Percentiles rank a stretch among this genome's conserved stretches.
phyloP scores from a whole-genome alignment of 2,329 filamentous ascomycete species.

The Trichoderma sp. region DNA sequence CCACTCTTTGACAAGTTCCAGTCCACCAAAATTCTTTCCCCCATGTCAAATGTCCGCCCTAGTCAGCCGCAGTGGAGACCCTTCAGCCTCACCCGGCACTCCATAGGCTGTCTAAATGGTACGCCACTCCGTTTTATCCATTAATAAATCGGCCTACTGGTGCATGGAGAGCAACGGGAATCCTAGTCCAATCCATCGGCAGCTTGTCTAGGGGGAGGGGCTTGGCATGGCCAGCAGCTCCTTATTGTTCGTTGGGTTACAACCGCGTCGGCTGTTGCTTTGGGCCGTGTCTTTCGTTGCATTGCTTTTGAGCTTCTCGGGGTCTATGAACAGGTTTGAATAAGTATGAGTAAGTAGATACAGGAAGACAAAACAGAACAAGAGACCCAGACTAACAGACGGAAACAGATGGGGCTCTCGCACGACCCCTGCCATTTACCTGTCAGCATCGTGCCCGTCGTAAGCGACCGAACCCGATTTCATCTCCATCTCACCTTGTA shows the following conservation, averaged over 20 bases:
- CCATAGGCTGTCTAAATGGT: neutral
- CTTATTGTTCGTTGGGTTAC: neutral
- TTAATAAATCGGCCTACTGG: neutral
- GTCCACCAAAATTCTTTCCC: neutral
- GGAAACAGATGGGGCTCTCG: no score
- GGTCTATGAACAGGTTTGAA: neutral
- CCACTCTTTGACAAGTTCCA: neutral
- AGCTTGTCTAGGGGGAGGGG: neutral
- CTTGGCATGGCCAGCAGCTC: neutral
- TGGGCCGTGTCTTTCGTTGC: neutral
- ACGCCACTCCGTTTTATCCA: neutral
- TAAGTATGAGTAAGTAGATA: neutral
- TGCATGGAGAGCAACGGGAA: neutral
- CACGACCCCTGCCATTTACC: neutral
- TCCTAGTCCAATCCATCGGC: neutral
- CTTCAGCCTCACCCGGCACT: constrained; percentile 19
- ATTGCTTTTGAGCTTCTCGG: neutral
- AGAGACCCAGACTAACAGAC: neutral
- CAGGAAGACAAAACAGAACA: neutral
- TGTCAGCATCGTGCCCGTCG: constrained; percentile 1
- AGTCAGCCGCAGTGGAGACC: constrained; percentile 25
- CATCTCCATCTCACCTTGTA: neutral
- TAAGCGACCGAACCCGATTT: neutral
- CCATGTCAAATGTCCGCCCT: neutral
- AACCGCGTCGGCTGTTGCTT: neutral